Evolutionary conservation across 2,329 filamentous ascomycete genomes (phyloP), one percentile per base, ranked within the genome.

Genomic region (Arthrobotrys entomopaga): DNA sequence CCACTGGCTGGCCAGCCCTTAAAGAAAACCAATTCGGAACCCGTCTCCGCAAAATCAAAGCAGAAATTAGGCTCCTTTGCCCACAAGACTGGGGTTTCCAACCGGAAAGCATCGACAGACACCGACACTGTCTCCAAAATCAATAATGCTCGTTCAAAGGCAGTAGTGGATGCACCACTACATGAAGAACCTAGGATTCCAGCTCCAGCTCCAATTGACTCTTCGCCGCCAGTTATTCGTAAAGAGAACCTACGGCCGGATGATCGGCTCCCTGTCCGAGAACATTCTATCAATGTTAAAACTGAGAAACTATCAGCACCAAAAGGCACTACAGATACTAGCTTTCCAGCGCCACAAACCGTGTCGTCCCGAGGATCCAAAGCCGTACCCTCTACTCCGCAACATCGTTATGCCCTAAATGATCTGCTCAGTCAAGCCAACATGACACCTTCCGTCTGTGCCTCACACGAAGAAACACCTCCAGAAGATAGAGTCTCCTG

Each of bases 401-500:
- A 74, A 54, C 69, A 66, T 22, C 63, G 70, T 29, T 74, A 66
- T 24, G 70, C 70, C 19, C 29, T 74, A 3, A 74, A 74, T 22
- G 70, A 74, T 16, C 38, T 74, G 22, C 43, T 74, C 6, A 64
- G 34, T 8, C 70, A 74, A 42, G 46, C 70, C 34, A 74, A 74
- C 29, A 66, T 50, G 57, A 74, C 70, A 6, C 70, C 70, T 11
- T 67, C 70, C 5, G 43, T 67, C 43, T 53, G 57, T 11, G 59
- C 48, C 24, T 64, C 63, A 11, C 53, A 57, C 11, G 70, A 74
- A 46, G 70, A 74, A 50, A 52, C 57, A 10, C 89, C 88, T 11
- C 88, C 88, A 2, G 86, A 86, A 76, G 88, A 90, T 57, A 85
- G 84, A 63, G 83, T 90, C 24, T 82, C 86, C 26, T 90, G 89